Evolutionary conservation across 768 basidiomycete genomes (phyloP), one percentile per base, ranked within the genome.

Genomic region (Tephrocybe sp.): DNA sequence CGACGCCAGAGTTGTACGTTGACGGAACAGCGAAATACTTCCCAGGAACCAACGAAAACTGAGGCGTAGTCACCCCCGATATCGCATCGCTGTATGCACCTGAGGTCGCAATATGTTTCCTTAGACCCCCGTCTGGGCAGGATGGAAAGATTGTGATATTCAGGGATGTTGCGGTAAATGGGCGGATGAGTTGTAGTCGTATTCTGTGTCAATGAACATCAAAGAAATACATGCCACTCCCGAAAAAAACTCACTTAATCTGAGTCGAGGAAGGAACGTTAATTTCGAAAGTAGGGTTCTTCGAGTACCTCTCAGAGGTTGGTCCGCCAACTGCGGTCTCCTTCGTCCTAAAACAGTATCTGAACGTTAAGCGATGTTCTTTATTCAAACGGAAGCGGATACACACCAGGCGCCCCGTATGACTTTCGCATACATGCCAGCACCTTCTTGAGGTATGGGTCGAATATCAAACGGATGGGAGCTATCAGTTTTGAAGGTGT

Each of bases 351-450:
- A 10, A 10, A 1, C 8, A 11, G 26, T 26, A 38, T 16, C 14
- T 38, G 11, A 40, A 7, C 31, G 3, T 17, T 4, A 35, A 14
- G 40, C 7, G 4, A 11, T 36, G 49, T 19, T 14, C 46, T 26
- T 13, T 36, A 14, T 54, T 34, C 31, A 32, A 16, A 34, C 40
- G 26, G 38, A 20, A 19, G 26, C 19, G 6, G 14, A n/a, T 31
- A 26, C 31, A 20, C 54, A 90, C 95, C 95, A 98, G 34, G 74
- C 68, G 3, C 91, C 92, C n/a, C 71, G 77, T 2, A 87, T 58
- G 0, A 74, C 62, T 57, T 89, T 86, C 17, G 68, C 69, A 63
- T 87, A 96, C 92, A 97, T 91, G 0, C 94, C 95, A 0, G 93
- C 91, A 0, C 92, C 94, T 69, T 98, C 96, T 51, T 85, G 81